Conservation (phyloP, 2,329 filamentous ascomycete species). For the Aspergillus sp. region DNA sequence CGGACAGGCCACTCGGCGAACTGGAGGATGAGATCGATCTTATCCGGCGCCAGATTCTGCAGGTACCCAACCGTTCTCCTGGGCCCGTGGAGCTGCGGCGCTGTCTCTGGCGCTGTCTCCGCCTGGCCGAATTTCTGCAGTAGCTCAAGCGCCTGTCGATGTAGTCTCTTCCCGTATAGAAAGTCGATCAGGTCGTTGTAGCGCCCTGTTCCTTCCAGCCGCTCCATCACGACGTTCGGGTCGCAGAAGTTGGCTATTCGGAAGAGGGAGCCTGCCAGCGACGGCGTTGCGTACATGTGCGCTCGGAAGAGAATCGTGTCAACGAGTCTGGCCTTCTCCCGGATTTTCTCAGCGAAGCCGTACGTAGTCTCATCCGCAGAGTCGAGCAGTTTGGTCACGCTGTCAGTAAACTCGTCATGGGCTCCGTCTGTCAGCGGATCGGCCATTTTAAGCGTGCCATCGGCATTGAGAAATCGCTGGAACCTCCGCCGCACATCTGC, state of each 20-base stretch:
- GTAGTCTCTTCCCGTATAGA: constrained; percentile 87
- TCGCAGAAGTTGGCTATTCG: constrained; percentile 96
- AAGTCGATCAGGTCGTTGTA: constrained; percentile 97
- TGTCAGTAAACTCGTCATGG: constrained; percentile 33
- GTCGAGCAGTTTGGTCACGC: constrained; percentile 38
- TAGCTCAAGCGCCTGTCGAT: constrained; percentile 74
- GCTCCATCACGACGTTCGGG: constrained; percentile 87
- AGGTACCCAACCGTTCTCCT: constrained; percentile 78
- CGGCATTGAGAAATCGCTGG: constrained; percentile 50
- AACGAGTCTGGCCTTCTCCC: constrained; percentile 69
- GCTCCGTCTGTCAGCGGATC: constrained; percentile 21
- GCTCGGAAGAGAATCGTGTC: constrained; percentile 91
- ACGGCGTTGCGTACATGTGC: constrained; percentile 86
- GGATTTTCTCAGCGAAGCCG: constrained; percentile 62
- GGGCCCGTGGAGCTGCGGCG: constrained; percentile 62
- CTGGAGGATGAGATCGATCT: constrained; percentile 84
- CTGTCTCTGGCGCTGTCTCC: constrained; percentile 27
- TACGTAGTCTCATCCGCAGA: constrained; percentile 42
- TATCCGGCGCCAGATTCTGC: constrained; percentile 76
- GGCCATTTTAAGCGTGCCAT: constrained; percentile 40
- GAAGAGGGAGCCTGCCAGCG: constrained; percentile 79
- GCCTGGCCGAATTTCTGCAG: constrained; percentile 69
- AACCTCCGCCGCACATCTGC: constrained; percentile 67
- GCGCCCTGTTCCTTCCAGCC: constrained; percentile 74
- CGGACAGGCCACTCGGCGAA: constrained; percentile 82